Evolutionary conservation across 768 basidiomycete species (phyloP).

Genomic region (Termitomyces sp.): DNA sequence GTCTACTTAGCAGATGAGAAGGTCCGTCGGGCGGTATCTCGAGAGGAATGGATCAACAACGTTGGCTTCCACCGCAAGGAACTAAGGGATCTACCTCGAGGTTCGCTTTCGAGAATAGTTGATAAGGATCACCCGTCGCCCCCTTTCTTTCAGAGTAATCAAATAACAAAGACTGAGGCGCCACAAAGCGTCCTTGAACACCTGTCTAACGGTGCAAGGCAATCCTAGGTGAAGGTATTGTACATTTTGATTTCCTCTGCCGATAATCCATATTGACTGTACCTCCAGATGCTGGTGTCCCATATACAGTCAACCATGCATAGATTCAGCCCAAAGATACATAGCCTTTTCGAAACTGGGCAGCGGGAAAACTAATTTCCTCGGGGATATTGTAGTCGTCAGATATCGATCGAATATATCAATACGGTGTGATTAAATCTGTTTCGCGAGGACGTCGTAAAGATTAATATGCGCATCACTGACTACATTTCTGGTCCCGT

Average conservation of each 20-base stretch:
- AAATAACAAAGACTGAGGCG: neutral
- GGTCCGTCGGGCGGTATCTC: slow-evolving; percentile 28
- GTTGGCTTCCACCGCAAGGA: slow-evolving; percentile 39
- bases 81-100: slow-evolving; percentile 5
- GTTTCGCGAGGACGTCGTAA: neutral
- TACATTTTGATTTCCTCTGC: neutral
- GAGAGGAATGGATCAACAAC: slow-evolving; percentile 40
- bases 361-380: neutral
- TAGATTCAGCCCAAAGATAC: neutral
- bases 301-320: neutral
- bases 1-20: slow-evolving; percentile 39
- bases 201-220: neutral
- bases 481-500: neutral
- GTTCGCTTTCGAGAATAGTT: neutral
- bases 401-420: neutral
- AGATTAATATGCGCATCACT: neutral
- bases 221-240: neutral
- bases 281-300: neutral
- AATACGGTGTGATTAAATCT: neutral
- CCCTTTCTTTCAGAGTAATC: slow-evolving; percentile 11
- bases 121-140: neutral
- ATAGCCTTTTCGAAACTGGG: neutral
- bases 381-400: neutral
- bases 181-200: neutral
- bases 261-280: neutral